phyloP scores from a whole-genome alignment of 73 alveolate genomes.

The Blepharisma japonicum region DNA sequence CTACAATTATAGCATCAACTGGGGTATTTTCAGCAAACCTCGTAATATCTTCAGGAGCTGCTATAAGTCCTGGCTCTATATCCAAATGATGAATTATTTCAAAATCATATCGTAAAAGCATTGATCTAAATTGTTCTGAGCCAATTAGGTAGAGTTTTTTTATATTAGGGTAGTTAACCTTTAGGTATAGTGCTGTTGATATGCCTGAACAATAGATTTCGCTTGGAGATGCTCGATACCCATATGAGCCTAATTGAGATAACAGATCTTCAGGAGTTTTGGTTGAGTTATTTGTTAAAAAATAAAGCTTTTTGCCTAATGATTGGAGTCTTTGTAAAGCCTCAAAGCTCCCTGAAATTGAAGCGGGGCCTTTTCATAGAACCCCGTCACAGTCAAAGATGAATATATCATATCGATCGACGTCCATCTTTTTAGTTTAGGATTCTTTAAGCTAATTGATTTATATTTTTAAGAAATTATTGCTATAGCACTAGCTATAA shows the following conservation, averaged over 20 bases:
- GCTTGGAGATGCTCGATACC: background rate
- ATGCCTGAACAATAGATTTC: conserved; percentile 41
- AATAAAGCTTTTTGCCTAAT: conserved; percentile 42
- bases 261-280: conserved; percentile 37
- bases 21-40: conserved; percentile 44
- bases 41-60: conserved; percentile 45
- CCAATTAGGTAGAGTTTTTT: conserved; percentile 45
- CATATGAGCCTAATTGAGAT: background rate
- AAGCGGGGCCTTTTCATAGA: conserved; percentile 46
- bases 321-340: conserved; percentile 31
- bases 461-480: no score
- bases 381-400: conserved; percentile 63
- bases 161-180: conserved; percentile 28
- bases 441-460: no score
- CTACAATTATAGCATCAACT: conserved; percentile 71
- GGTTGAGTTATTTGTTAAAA: conserved; percentile 53
- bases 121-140: conserved; percentile 40
- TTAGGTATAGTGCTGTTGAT: conserved; percentile 38
- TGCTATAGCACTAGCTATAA: no score
- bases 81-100: conserved; percentile 33
- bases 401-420: conserved; percentile 37
- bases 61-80: conserved; percentile 9
- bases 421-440: no score
- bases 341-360: conserved; percentile 37
- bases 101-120: conserved; percentile 32